phyloP scores from a whole-genome alignment of 805 yeast species.

The Saccharomycopsis selenospora region DNA sequence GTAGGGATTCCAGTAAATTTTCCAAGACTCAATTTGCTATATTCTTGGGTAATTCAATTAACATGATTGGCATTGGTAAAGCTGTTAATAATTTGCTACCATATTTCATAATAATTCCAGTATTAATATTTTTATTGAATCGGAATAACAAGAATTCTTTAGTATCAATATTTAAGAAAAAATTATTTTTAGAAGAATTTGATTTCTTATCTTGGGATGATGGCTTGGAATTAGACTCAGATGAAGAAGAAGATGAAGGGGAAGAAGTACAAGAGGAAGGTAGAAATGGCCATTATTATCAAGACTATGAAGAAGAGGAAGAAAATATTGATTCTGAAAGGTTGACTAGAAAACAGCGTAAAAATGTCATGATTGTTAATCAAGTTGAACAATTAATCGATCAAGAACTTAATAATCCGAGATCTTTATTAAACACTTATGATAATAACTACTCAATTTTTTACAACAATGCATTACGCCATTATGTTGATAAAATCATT shows the following conservation, averaged over 20 bases:
- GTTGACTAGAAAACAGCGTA: neutral
- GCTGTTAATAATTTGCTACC: constrained; percentile 72
- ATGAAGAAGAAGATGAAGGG: constrained; percentile 25
- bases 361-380: constrained; percentile 2
- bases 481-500: neutral
- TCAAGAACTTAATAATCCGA: constrained; percentile 6
- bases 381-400: constrained; percentile 13
- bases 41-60: constrained; percentile 69
- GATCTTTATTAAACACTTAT: constrained; percentile 16
- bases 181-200: constrained; percentile 27
- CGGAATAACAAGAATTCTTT: constrained; percentile 42
- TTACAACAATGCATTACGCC: constrained; percentile 1
- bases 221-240: constrained; percentile 36
- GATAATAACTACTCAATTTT: constrained; percentile 16
- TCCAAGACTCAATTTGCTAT: constrained; percentile 49
- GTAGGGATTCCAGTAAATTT: neutral
- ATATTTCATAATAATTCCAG: constrained; percentile 63
- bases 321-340: neutral
- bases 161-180: constrained; percentile 23
- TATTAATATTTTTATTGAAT: constrained; percentile 32
- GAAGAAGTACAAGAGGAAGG: neutral
- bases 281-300: too few relatives aligned
- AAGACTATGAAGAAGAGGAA: neutral
- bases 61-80: constrained; percentile 66
- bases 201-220: constrained; percentile 24